Conservation (phyloP, 2,329 filamentous ascomycete species). For the Colletotrichum acutatum region DNA sequence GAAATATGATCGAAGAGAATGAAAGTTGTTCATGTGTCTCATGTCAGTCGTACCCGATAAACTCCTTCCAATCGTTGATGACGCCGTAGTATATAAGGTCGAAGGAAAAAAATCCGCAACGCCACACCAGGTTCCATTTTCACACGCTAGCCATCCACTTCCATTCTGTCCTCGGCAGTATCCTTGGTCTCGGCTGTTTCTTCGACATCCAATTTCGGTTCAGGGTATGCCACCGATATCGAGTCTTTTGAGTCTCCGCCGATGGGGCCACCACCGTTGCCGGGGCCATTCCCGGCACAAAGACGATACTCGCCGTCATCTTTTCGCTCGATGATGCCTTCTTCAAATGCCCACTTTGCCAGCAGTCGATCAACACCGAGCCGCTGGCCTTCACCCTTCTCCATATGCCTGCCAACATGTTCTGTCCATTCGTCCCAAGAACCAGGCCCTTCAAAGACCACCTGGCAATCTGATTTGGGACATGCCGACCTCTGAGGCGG, state of each 20-base stretch:
- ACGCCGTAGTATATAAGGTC: slow-evolving; percentile 28
- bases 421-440: slow-evolving; percentile 95
- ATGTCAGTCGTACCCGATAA: slow-evolving; percentile 32
- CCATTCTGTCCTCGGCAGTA: slow-evolving; percentile 1
- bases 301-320: slow-evolving; percentile 68
- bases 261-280: slow-evolving; percentile 7
- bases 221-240: slow-evolving; percentile 33
- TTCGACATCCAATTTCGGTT: slow-evolving; percentile 27
- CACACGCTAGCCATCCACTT: slow-evolving; percentile 26
- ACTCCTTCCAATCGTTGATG: slow-evolving; percentile 22
- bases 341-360: slow-evolving; percentile 71
- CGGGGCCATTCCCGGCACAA: slow-evolving; percentile 53
- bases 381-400: slow-evolving; percentile 71
- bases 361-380: slow-evolving; percentile 69
- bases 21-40: slow-evolving; percentile 32
- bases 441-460: slow-evolving; percentile 74
- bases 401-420: slow-evolving; percentile 90
- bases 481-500: slow-evolving; percentile 80
- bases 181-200: not conserved
- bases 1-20: slow-evolving; percentile 10
- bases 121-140: slow-evolving; percentile 11
- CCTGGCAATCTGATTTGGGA: slow-evolving; percentile 76
- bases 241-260: slow-evolving; percentile 37
- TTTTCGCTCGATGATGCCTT: slow-evolving; percentile 70
- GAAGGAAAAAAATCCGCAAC: slow-evolving; percentile 19